A percentile compares a stretch with the other conserved stretches of the same genome.
phyloP scores from a whole-genome alignment of 345 rosid species.

The Camelina laxa region DNA sequence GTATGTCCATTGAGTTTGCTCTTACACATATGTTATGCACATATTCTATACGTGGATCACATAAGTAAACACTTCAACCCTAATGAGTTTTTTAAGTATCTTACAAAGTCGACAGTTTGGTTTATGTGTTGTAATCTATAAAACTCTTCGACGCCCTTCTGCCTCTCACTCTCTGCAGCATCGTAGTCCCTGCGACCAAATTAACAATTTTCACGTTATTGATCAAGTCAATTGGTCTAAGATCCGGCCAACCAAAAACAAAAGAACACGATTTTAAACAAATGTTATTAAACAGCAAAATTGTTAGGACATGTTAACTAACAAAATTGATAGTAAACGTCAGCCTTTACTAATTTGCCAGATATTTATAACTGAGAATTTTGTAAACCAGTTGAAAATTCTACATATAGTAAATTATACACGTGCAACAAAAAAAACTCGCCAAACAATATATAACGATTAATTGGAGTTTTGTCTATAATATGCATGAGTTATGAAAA shows the following conservation, averaged over 20 bases:
- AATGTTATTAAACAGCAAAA: too few species aligned
- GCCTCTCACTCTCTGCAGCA: conserved; percentile 52
- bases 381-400: too few species aligned
- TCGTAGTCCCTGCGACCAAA: conserved; percentile 52
- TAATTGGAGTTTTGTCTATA: too few species aligned
- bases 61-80: neutral
- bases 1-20: too few species aligned
- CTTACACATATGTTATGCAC: neutral
- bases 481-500: too few species aligned
- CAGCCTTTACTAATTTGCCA: too few species aligned
- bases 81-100: conserved; percentile 15
- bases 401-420: too few species aligned
- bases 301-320: too few species aligned
- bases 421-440: too few species aligned
- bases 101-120: conserved; percentile 69
- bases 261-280: neutral
- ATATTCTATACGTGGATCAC: neutral
- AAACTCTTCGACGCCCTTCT: conserved; percentile 60
- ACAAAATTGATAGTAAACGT: too few species aligned
- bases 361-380: too few species aligned
- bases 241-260: neutral
- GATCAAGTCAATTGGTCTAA: conserved; percentile 7
- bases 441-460: too few species aligned
- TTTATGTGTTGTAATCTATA: conserved; percentile 63
- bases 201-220: neutral